Percentiles rank a stretch among this genome's conserved stretches.
These are phyloP conservation scores for Penicillium sp. DNA, from an alignment of 2,329 filamentous ascomycete species.

Conservation along the genomic window DNA sequence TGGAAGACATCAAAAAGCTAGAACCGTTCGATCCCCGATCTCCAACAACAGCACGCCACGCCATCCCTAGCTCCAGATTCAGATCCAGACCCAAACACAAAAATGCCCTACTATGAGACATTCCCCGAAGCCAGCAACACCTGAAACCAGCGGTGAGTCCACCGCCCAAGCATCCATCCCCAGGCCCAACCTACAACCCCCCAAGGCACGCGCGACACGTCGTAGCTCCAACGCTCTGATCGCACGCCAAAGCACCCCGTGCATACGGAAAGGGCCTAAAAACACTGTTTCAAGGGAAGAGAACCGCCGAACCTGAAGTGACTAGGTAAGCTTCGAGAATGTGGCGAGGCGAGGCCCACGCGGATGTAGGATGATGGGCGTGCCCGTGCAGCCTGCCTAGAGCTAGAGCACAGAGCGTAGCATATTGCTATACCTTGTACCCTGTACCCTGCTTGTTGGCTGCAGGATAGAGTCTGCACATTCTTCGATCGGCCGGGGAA, in stretches of 20 bases:
- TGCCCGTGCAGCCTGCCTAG: slow-evolving; percentile 21
- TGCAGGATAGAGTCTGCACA: slow-evolving; percentile 6
- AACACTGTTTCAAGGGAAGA: neutral
- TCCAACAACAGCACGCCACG: slow-evolving; percentile 9
- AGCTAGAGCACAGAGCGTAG: slow-evolving; percentile 1
- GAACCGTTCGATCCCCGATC: slow-evolving; percentile 5
- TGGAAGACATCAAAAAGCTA: neutral
- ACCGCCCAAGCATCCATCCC: slow-evolving; percentile 10
- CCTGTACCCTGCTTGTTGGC: slow-evolving; percentile 6
- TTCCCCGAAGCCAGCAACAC: slow-evolving; percentile 4
- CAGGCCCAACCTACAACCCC: neutral
- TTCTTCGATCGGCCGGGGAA: slow-evolving; percentile 8
- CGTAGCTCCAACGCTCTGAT: neutral
- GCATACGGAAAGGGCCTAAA: neutral
- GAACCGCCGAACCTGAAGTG: neutral
- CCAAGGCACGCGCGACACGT: slow-evolving; percentile 3
- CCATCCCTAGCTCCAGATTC: slow-evolving; percentile 13
- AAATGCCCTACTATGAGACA: neutral
- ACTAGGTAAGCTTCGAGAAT: slow-evolving; percentile 30
- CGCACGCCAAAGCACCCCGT: slow-evolving; percentile 3
- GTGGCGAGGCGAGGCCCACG: slow-evolving; percentile 20
- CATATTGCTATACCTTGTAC: slow-evolving; percentile 1
- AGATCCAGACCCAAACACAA: slow-evolving; percentile 1
- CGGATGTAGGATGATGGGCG: slow-evolving; percentile 2
- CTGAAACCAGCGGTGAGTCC: slow-evolving; percentile 10